Percentiles rank a stretch among this genome's conserved stretches.
These are phyloP conservation scores for Acer saccharum DNA, from an alignment of 345 rosid species.

Conservation along the genomic window DNA sequence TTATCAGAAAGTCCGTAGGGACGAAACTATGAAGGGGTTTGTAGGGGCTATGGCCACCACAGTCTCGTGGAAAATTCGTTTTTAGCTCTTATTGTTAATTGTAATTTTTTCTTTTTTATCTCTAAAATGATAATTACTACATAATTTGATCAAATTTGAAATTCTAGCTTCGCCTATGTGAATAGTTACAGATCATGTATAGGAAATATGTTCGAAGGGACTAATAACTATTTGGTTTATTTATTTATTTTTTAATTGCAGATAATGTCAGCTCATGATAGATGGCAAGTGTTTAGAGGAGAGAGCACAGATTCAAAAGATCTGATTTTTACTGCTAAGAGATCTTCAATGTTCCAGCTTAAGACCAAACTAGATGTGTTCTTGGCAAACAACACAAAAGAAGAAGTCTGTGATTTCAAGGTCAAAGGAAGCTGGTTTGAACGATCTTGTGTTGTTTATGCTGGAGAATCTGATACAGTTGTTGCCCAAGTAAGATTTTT, in stretches of 20 bases:
- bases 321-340: constrained; percentile 37
- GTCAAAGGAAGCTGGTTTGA: constrained; percentile 50
- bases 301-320: constrained; percentile 40
- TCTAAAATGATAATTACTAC: too few relatives aligned
- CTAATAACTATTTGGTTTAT: too few relatives aligned
- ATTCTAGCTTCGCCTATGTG: too few relatives aligned
- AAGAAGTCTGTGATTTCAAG: constrained; percentile 42
- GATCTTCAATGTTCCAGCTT: constrained; percentile 41
- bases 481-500: constrained; percentile 46
- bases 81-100: too few relatives aligned
- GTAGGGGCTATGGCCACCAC: too few relatives aligned
- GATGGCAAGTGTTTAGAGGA: constrained; percentile 56
- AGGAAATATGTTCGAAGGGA: too few relatives aligned
- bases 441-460: constrained; percentile 45
- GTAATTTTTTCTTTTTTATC: too few relatives aligned
- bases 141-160: too few relatives aligned
- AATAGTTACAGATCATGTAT: too few relatives aligned
- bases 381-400: constrained; percentile 42
- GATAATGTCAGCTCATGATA: constrained; percentile 29
- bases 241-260: neutral
- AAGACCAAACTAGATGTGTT: constrained; percentile 47
- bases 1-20: too few relatives aligned
- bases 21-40: too few relatives aligned
- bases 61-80: too few relatives aligned
- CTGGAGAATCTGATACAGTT: constrained; percentile 36